phyloP scores from a whole-genome alignment of 1,139 yeast species.

The Pichia sp. region DNA sequence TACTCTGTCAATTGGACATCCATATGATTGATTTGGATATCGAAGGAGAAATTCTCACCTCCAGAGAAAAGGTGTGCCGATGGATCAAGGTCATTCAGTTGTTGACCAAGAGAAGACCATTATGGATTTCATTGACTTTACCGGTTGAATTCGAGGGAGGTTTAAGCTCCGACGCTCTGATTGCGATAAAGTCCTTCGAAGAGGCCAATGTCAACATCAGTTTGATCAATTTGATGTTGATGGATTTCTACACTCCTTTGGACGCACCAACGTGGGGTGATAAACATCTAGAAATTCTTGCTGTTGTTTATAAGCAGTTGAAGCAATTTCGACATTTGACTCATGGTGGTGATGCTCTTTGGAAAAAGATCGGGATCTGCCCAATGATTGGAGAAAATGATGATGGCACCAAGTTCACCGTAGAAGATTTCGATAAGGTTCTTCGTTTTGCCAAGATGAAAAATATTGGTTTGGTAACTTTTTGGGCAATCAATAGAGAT shows the following conservation, averaged over 20 bases:
- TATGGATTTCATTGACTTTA: slow-evolving; percentile 24
- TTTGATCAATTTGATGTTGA: slow-evolving; percentile 26
- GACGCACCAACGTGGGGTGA: slow-evolving; percentile 24
- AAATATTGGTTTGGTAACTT: slow-evolving; percentile 24
- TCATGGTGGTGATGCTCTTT: slow-evolving; percentile 8
- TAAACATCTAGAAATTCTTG: slow-evolving; percentile 25
- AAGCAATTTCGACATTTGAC: not conserved
- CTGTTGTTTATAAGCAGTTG: slow-evolving; percentile 7
- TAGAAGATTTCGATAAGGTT: slow-evolving; percentile 23
- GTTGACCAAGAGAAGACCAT: slow-evolving; percentile 5
- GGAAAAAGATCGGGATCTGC: slow-evolving; percentile 28
- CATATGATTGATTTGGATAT: slow-evolving; percentile 28
- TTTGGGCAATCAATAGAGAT: slow-evolving; percentile 32
- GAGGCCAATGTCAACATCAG: slow-evolving; percentile 12
- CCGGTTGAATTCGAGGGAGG: slow-evolving; percentile 30
- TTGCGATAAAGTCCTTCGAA: slow-evolving; percentile 15
- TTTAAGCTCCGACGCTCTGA: slow-evolving; percentile 15
- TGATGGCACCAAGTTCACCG: slow-evolving; percentile 22
- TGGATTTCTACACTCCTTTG: slow-evolving; percentile 30
- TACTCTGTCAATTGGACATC: slow-evolving; percentile 19
- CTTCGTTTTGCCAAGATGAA: slow-evolving; percentile 18
- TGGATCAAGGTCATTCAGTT: slow-evolving; percentile 9
- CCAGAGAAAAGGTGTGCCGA: slow-evolving; percentile 9
- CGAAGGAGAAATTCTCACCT: slow-evolving; percentile 23
- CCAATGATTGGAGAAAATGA: slow-evolving; percentile 33